Conservation (phyloP, 1,284 basidiomycete genomes). For the Pyrrhoderma lamaoense region DNA sequence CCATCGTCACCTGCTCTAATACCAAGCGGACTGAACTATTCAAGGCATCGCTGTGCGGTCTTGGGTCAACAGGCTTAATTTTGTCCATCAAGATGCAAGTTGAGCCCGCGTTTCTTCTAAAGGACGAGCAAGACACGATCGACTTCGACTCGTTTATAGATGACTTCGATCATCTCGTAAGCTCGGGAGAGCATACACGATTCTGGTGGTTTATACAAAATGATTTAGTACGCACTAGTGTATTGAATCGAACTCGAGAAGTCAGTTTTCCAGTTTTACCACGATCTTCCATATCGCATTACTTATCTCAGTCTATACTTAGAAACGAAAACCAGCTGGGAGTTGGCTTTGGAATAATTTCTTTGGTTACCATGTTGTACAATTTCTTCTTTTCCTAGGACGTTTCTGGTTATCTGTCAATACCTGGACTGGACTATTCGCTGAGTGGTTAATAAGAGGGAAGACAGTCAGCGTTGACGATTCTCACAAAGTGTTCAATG, state of each 20-base stretch:
- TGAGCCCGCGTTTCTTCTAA: slow-evolving; percentile 77
- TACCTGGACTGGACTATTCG: slow-evolving; percentile 45
- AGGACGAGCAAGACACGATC: slow-evolving; percentile 66
- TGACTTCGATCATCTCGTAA: slow-evolving; percentile 49
- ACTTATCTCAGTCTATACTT: slow-evolving; percentile 26
- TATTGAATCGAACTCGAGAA: slow-evolving; percentile 70
- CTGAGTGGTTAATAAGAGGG: slow-evolving; percentile 52
- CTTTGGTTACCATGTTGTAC: slow-evolving; percentile 70
- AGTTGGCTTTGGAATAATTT: slow-evolving; percentile 67
- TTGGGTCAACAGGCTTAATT: slow-evolving; percentile 92
- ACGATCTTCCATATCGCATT: background rate
- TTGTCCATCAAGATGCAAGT: slow-evolving; percentile 73
- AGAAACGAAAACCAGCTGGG: slow-evolving; percentile 37
- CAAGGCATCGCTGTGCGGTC: slow-evolving; percentile 85
- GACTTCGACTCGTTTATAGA: slow-evolving; percentile 58
- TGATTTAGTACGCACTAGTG: slow-evolving; percentile 65
- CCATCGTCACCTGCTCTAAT: slow-evolving; percentile 61
- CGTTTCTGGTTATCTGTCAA: slow-evolving; percentile 51
- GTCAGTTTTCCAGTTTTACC: slow-evolving; percentile 38
- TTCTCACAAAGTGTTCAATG: slow-evolving; percentile 73
- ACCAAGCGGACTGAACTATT: slow-evolving; percentile 71
- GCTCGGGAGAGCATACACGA: slow-evolving; percentile 78
- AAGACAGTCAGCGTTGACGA: slow-evolving; percentile 58
- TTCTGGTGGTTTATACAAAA: slow-evolving; percentile 94
- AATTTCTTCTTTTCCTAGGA: slow-evolving; percentile 71